These are phyloP conservation scores for Beauveria varroae DNA, from an alignment of 2,329 filamentous ascomycete species.

Conservation along the genomic window DNA sequence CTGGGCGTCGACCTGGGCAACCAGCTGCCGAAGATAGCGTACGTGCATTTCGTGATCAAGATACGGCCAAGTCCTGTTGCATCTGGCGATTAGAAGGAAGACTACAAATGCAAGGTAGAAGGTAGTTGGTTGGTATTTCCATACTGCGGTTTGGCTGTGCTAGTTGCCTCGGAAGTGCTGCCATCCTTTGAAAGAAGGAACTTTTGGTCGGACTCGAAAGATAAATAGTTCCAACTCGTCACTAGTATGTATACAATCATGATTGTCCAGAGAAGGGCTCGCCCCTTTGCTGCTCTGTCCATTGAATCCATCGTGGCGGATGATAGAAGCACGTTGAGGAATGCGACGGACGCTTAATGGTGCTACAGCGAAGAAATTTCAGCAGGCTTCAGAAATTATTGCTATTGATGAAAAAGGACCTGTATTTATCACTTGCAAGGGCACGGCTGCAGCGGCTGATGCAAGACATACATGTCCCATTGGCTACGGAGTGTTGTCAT, in stretches of 20 bases:
- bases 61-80: not conserved
- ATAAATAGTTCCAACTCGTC: not conserved
- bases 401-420: too few relatives aligned
- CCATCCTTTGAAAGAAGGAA: not conserved
- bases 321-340: too few relatives aligned
- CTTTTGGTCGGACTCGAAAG: not conserved
- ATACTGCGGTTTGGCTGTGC: not conserved
- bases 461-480: not conserved
- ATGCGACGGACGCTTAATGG: not conserved
- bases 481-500: not conserved
- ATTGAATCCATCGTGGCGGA: not conserved
- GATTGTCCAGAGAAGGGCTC: not conserved
- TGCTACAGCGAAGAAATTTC: too few relatives aligned
- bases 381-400: too few relatives aligned
- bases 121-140: not conserved
- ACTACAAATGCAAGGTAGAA: too few relatives aligned
- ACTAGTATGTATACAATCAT: not conserved
- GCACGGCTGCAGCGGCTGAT: too few relatives aligned
- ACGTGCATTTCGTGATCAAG: not conserved
- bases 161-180: not conserved
- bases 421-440: too few relatives aligned
- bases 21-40: not conserved
- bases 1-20: not conserved
- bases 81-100: not conserved
- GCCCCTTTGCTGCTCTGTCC: not conserved